Percentiles rank a stretch among this genome's conserved stretches.
phyloP scores from a whole-genome alignment of 2,329 filamentous ascomycete species.

The Pleurostoma richardsiae region DNA sequence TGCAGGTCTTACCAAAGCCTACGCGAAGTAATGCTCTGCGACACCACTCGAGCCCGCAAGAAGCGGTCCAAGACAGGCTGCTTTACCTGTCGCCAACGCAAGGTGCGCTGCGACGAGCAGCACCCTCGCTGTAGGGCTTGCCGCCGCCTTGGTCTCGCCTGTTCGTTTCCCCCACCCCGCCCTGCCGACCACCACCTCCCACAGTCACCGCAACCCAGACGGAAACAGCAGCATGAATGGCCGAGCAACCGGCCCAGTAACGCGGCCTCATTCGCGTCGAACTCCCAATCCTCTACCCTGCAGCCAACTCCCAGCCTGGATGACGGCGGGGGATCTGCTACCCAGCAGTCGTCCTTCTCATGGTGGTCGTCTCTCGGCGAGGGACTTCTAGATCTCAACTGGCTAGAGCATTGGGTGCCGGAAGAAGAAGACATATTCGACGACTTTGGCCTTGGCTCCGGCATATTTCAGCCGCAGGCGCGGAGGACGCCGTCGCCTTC shows the following conservation, averaged over 20 bases:
- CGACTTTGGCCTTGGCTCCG: background rate
- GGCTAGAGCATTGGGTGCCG: slow-evolving; percentile 3
- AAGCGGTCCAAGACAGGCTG: slow-evolving; percentile 5
- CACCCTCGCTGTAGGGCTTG: slow-evolving; percentile 1
- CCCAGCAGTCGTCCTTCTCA: background rate
- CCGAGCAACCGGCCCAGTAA: background rate
- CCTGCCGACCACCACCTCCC: too few relatives aligned
- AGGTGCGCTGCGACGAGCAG: slow-evolving; percentile 4
- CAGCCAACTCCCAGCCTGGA: too few relatives aligned
- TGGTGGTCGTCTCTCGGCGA: slow-evolving; percentile 5
- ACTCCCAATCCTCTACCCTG: too few relatives aligned
- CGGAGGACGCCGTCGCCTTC: background rate
- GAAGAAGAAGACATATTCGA: background rate
- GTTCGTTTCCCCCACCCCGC: background rate
- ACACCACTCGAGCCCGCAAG: background rate
- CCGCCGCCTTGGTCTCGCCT: slow-evolving; percentile 1
- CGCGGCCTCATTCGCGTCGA: background rate
- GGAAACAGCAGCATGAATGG: background rate
- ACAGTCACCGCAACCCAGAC: too few relatives aligned
- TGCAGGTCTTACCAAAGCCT: too few relatives aligned
- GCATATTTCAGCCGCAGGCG: background rate
- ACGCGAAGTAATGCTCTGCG: too few relatives aligned
- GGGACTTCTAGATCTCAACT: slow-evolving; percentile 5
- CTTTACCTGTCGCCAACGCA: slow-evolving; percentile 3
- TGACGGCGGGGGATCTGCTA: background rate